Percentiles rank a stretch among this genome's conserved stretches.
Conservation (phyloP, 768 basidiomycete species). For the Coprinellus micaceus region DNA sequence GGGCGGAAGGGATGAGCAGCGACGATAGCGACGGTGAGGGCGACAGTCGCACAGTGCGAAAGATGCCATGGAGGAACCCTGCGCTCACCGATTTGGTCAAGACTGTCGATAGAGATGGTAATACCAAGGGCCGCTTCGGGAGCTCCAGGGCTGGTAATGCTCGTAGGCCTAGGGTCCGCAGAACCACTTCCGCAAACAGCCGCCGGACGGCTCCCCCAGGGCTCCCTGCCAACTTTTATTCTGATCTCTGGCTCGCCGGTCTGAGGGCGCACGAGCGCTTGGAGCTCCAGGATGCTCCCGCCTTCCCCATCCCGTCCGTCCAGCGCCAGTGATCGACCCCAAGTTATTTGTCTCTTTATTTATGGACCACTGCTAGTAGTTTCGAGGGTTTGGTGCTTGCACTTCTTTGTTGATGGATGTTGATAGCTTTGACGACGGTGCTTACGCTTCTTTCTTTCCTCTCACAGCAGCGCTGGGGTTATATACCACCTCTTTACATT, state of each 20-base stretch:
- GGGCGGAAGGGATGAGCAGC: background rate
- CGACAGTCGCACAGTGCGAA: background rate
- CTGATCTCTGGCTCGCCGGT: background rate
- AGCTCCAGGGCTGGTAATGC: background rate
- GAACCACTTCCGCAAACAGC: background rate
- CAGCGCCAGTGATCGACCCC: too few relatives aligned
- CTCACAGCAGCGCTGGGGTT: too few relatives aligned
- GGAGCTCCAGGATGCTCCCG: too few relatives aligned
- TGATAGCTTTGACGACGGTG: too few relatives aligned
- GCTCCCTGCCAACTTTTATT: background rate
- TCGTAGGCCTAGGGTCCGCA: background rate
- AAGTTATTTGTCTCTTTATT: too few relatives aligned
- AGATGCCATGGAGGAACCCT: background rate
- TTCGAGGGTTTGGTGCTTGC: too few relatives aligned
- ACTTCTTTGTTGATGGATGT: too few relatives aligned
- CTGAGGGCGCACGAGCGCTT: background rate
- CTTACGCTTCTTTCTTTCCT: too few relatives aligned
- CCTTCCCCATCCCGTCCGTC: too few relatives aligned
- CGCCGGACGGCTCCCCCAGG: background rate
- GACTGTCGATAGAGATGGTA: background rate
- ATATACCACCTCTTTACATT: too few relatives aligned
- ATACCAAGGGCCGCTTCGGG: background rate
- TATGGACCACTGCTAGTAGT: too few relatives aligned
- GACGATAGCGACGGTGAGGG: background rate
- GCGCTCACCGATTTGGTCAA: background rate